Base-by-base conservation (phyloP, 495 filamentous ascomycete species). In the Daldinia caldariorum region DNA sequence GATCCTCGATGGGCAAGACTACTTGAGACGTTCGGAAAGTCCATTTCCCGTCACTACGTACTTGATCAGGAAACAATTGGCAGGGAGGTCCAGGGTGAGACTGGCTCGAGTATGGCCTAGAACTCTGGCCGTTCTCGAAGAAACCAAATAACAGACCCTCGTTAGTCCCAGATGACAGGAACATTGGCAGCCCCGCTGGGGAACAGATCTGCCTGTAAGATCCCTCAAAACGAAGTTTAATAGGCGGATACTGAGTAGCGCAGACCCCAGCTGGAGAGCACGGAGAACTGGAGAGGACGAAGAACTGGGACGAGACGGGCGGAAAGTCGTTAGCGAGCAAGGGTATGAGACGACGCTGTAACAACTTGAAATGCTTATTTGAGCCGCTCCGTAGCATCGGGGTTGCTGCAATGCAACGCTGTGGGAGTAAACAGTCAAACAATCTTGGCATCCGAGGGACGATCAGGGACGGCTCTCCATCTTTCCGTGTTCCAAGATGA, bases 271-370 rank as follows among this genome's bases (percentile, higher is more conserved):
- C 56, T 37, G 29, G 22, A 57, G 41, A 55, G 37, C 32, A 43
- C 22, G 3, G 29, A 59, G 64, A 59, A 69, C 35, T 61, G 63
- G 63, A n/a, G n/a, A n/a, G n/a, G n/a, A n/a, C 22, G 3, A 35
- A 59, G 64, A 59, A 69, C 35, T 61, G 63, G 63, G 70, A 61
- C 49, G 57, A 64, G 58, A 72, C 57, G 56, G 56, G 43, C 61
- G 55, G 60, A 70, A 70, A 37, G 55, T 34, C n/a, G 20, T 55
- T 41, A 37, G 14, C 13, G 9, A 59, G 58, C 66, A 61, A 47
- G 70, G 70, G 70, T 69, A 13, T 69, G 70, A 73, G 70, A 73
- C 70, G 58, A 31, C 41, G 61, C 70, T 73, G 70, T 62, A 62
- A 73, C 70, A 43, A 14, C 16, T 49, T 14, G 35, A 3, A 43